Base-by-base conservation (phyloP, 1,284 basidiomycete species). In the Apiotrichum domesticum region DNA sequence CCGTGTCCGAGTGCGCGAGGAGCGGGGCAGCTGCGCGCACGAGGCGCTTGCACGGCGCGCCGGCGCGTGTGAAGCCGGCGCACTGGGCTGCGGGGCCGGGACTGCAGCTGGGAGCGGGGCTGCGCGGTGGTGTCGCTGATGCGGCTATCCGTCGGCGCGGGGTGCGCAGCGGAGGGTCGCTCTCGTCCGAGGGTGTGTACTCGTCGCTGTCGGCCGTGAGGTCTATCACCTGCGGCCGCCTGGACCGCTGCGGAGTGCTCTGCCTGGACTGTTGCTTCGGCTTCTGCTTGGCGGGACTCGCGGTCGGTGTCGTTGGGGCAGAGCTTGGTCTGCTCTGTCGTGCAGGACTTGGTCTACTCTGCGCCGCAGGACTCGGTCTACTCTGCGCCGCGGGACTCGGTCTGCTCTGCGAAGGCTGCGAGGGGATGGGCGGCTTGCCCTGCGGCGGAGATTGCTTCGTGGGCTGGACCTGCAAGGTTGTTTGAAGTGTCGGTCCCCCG, bases 11-110 rank as follows among this genome's bases (percentile, higher is more conserved):
- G 35, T 65, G 52, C 2, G 63, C 46, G 11, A 72, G 58, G 21
- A 65, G 69, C 1, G 75, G 71, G 0, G 73, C 72, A 1, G 57
- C 56, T 0, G 58, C 45, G 29, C 67, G 68, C 44, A 76, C 73
- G 21, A 71, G 51, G 33, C 73, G 62, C 59, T 76, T 74, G 56
- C 75, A 77, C 8, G 68, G 73, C 35, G 66, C 62, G 29, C 75
- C 75, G 8, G 63, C 49, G 9, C 73, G 59, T 1, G 76, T 77
- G 53, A 66, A 76, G 10, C 76, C 76, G 10, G 73, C 63, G 56
- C 76, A 77, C 39, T 65, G 66, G 4, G 67, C 63, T 0, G 67
- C 40, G 3, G 54, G 32, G 10, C 15, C 15, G 33, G 46, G 13
- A 15, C 13, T 4, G 46, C 14, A 10, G 6, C 13, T 10, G 33